A percentile compares a stretch with the other conserved stretches of the same genome.
These are phyloP conservation scores for Citrus hindsii DNA, from an alignment of 345 rosid species.

Conservation along the genomic window DNA sequence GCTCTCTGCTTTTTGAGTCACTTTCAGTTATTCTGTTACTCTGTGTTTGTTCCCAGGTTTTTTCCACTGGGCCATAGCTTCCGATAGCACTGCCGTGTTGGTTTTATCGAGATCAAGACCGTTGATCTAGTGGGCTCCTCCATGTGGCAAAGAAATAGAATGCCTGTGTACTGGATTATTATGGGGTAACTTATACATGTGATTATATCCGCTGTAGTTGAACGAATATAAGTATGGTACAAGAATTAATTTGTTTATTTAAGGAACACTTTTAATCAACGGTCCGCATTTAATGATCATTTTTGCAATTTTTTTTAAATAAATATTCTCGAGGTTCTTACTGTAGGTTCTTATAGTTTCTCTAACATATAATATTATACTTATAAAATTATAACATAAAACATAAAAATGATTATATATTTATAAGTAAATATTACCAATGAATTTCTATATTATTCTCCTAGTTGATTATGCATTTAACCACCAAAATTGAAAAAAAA, in stretches of 20 bases:
- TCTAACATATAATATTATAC: no score
- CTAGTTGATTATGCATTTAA: no score
- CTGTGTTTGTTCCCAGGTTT: conserved; percentile 10
- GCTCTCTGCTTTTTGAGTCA: conserved; percentile 31
- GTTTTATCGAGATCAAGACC: not conserved
- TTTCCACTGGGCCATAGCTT: not conserved
- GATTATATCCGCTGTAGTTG: not conserved
- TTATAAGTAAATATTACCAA: no score
- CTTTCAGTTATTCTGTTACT: conserved; percentile 12
- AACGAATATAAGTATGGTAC: not conserved
- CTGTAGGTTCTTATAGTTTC: no score
- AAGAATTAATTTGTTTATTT: not conserved
- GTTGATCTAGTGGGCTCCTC: not conserved
- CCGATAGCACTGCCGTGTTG: no score
- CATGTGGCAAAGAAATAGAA: not conserved
- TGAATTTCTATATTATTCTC: no score
- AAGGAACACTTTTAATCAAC: conserved; percentile 5
- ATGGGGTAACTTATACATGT: not conserved
- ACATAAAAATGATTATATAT: no score
- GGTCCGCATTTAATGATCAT: conserved; percentile 13
- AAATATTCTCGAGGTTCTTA: not conserved
- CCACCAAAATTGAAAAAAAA: no score
- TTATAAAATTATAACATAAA: no score
- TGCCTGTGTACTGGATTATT: no score
- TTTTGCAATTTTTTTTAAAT: no score